Percentiles rank a stretch among this genome's conserved stretches.
Evolutionary conservation across 2,329 filamentous ascomycete species (phyloP).

Genomic region (Colletotrichum aenigma): DNA sequence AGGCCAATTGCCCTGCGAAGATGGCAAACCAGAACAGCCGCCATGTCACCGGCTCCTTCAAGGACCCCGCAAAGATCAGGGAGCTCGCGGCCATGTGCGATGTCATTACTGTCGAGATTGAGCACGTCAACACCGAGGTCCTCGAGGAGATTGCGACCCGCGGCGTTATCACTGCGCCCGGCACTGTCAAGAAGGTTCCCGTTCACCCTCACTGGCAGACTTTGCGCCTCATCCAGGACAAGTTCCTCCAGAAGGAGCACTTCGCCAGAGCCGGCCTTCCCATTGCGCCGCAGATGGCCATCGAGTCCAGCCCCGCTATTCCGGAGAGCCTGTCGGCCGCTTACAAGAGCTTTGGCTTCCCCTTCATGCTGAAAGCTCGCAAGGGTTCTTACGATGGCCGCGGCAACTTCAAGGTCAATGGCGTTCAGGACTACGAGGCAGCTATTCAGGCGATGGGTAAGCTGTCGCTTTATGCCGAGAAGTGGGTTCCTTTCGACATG

Average conservation of each 20-base stretch:
- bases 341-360: constrained; percentile 72
- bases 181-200: constrained; percentile 54
- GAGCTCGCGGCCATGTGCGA: constrained; percentile 79
- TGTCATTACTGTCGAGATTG: constrained; percentile 90
- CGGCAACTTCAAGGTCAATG: constrained; percentile 61
- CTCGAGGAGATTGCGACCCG: constrained; percentile 79
- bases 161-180: constrained; percentile 59
- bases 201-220: constrained; percentile 87
- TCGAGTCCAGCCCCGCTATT: constrained; percentile 61
- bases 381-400: constrained; percentile 94
- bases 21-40: constrained; percentile 77
- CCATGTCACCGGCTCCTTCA: constrained; percentile 88
- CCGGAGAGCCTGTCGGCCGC: constrained; percentile 66
- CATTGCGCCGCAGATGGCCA: constrained; percentile 71
- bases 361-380: constrained; percentile 90
- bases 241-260: constrained; percentile 87
- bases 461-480: constrained; percentile 83
- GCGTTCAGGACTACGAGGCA: constrained; percentile 54
- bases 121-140: constrained; percentile 90
- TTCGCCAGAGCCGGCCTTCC: constrained; percentile 71
- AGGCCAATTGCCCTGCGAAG: constrained; percentile 78
- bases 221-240: constrained; percentile 89
- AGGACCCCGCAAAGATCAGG: constrained; percentile 77
- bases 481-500: constrained; percentile 83
- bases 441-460: constrained; percentile 73